Evolutionary conservation across 768 basidiomycete genomes (phyloP), one percentile per base, ranked within the genome.

Genomic region (Tephrocybe sp.): DNA sequence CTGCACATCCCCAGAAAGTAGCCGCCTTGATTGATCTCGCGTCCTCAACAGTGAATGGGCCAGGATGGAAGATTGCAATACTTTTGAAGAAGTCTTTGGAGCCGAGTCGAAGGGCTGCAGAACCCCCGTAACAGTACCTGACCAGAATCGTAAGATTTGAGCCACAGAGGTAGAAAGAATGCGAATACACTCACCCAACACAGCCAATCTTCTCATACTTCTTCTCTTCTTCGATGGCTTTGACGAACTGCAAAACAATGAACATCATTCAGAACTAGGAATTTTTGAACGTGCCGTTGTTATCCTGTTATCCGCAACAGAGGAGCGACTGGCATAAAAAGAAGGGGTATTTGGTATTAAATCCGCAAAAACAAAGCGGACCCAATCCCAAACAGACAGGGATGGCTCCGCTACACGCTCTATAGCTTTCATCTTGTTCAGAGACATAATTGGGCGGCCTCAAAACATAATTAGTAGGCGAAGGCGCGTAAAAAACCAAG

Each of bases 181-280:
- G 8, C 20, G 24, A 11, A 53, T n/a, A n/a, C n/a, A n/a, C 59
- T 38, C 54, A 73, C 68, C 73, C 73, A 3, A 73, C 66, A 14
- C 65, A 66, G 12, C 74, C 73, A 24, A 74, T 30, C 48, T 71
- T 72, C 38, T 66, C 66, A 50, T 74, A 76, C 33, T 65, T 57
- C 57, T 68, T 73, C 52, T 71, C 68, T 25, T 62, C 62, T 50
- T 67, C 64, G 25, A 76, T 45, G 12, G 62, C 54, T 20, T 59
- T 43, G 18, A 73, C 60, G 54, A 73, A 72, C 73, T 74, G 25
- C 21, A 45, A 5, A 52, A 55, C 39, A 30, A 30, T 38, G 10
- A 10, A 4, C 4, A 11, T 43, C 18, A 11, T 34, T 17, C 14
- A 23, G 32, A 12, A 10, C 17, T 11, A 36, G n/a, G 11, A 45